A percentile compares a stretch with the other conserved stretches of the same genome.
Conservation (phyloP, 768 basidiomycete genomes). For the Tulasnella sp. region DNA sequence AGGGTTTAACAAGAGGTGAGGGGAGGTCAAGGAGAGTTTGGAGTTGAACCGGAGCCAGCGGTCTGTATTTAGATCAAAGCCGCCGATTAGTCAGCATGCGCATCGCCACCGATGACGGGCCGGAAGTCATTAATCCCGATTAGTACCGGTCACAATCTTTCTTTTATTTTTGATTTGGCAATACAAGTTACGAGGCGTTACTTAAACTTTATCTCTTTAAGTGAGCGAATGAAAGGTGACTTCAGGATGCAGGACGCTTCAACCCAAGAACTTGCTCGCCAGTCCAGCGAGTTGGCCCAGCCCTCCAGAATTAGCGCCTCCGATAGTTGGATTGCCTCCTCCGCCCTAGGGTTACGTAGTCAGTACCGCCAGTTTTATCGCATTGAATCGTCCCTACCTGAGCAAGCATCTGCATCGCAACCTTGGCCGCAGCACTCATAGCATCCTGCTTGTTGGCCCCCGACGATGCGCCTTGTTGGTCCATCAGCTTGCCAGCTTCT, state of each 20-base stretch:
- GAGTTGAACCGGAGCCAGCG: neutral
- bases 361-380: neutral
- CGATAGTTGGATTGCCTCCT: conserved; percentile 18
- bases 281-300: neutral
- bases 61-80: neutral
- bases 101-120: neutral
- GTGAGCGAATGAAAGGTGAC: neutral
- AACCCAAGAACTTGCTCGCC: conserved; percentile 21
- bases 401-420: conserved; percentile 76
- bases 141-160: neutral
- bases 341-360: conserved; percentile 45
- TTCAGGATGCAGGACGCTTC: neutral
- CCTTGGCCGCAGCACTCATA: conserved; percentile 80
- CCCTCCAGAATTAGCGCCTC: conserved; percentile 18
- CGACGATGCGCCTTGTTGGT: conserved; percentile 59
- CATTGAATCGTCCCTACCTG: conserved; percentile 35
- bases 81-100: neutral
- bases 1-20: neutral
- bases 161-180: neutral
- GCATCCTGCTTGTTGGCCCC: conserved; percentile 65
- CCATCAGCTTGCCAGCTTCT: conserved; percentile 69
- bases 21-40: neutral
- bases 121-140: conserved; percentile 11
- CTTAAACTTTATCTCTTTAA: neutral
- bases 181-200: neutral